phyloP scores from a whole-genome alignment of 495 filamentous ascomycete species.

The Penicillium antarcticum region DNA sequence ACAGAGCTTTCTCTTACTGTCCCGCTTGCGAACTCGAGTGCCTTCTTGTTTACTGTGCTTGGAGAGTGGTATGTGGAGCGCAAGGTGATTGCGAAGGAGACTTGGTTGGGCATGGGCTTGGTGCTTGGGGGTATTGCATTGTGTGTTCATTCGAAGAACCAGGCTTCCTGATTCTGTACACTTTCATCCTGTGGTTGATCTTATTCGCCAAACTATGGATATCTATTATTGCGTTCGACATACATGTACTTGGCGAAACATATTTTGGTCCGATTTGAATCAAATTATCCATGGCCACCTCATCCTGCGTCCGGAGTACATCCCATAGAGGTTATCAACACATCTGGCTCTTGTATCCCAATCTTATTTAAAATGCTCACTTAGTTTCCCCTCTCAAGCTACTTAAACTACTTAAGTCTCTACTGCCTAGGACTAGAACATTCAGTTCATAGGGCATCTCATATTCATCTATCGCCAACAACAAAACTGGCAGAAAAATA shows the following conservation, averaged over 20 bases:
- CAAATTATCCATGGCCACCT: too few species aligned
- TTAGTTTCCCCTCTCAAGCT: too few species aligned
- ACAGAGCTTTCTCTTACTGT: slow-evolving; percentile 89
- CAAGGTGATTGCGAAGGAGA: slow-evolving; percentile 85
- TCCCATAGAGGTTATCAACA: too few species aligned
- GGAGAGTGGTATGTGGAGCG: slow-evolving; percentile 94
- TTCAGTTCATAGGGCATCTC: too few species aligned
- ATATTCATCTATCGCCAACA: background rate
- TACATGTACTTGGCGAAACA: background rate
- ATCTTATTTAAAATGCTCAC: too few species aligned
- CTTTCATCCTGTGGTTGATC: too few species aligned
- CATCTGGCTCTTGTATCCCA: too few species aligned
- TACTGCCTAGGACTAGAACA: too few species aligned
- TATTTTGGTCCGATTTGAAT: background rate
- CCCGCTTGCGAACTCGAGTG: slow-evolving; percentile 89
- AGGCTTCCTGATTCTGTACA: slow-evolving; percentile 11
- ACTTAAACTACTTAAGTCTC: too few species aligned
- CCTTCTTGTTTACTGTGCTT: slow-evolving; percentile 91
- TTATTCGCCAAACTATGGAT: too few species aligned
- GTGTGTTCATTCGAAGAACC: slow-evolving; percentile 66
- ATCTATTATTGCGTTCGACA: background rate
- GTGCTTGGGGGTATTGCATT: slow-evolving; percentile 81
- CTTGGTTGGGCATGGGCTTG: slow-evolving; percentile 82
- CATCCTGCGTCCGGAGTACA: too few species aligned
- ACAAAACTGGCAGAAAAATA: background rate